Evolutionary conservation across 2,329 filamentous ascomycete genomes (phyloP).

Genomic region (Ceratocystiopsis sp.): DNA sequence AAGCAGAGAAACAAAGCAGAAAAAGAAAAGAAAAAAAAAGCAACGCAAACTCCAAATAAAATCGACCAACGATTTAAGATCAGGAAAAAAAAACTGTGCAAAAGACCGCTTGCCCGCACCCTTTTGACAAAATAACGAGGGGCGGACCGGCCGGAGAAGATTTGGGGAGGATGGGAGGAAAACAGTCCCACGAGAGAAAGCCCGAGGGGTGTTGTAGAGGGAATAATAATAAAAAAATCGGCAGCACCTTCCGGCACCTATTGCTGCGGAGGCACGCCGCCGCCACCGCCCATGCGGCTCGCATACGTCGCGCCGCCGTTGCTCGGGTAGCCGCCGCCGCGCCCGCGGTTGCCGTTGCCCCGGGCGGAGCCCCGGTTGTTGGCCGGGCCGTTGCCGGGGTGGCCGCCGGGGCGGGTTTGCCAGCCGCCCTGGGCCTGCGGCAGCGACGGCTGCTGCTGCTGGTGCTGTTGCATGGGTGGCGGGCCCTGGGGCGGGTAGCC

Average conservation of each 20-base stretch:
- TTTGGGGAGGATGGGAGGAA: no score
- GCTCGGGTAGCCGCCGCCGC: not conserved
- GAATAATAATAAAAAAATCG: no score
- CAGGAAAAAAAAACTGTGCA: no score
- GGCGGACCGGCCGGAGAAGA: not conserved
- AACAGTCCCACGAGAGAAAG: no score
- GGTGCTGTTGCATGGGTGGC: not conserved
- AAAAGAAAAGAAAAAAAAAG: no score
- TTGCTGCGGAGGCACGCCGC: slow-evolving; percentile 1
- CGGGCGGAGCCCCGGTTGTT: not conserved
- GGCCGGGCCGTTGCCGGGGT: not conserved
- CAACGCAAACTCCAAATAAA: no score
- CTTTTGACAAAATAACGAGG: no score
- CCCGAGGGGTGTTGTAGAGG: no score
- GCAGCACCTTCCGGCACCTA: not conserved
- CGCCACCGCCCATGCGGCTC: slow-evolving; percentile 1
- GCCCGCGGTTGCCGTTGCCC: slow-evolving; percentile 3
- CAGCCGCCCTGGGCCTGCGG: slow-evolving; percentile 9
- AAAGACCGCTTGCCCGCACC: no score
- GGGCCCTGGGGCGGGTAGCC: no score
- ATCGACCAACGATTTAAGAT: no score
- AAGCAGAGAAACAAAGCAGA: no score
- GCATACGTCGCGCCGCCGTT: not conserved
- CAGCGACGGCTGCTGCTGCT: slow-evolving; percentile 7
- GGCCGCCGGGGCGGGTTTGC: slow-evolving; percentile 4